Conservation (phyloP, 1,284 basidiomycete genomes). For the Volvariella surrecta region DNA sequence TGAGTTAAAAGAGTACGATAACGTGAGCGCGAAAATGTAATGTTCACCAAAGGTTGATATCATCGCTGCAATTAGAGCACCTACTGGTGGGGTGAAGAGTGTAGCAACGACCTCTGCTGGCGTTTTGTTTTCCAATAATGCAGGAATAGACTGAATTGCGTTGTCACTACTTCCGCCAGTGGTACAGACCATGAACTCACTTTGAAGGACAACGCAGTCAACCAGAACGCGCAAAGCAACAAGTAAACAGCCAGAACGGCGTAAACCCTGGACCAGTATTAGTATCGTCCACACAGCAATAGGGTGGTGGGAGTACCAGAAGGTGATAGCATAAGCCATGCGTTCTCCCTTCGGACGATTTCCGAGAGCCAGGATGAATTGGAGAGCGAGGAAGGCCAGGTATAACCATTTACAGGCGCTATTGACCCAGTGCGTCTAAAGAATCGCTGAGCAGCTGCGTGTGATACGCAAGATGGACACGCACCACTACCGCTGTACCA, state of each 20-base stretch:
- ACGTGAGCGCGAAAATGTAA: constrained; percentile 2
- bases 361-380: constrained; percentile 92
- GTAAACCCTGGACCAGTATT: constrained; percentile 50
- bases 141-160: constrained; percentile 44
- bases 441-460: constrained; percentile 8
- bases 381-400: constrained; percentile 72
- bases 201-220: constrained; percentile 72
- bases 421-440: constrained; percentile 89
- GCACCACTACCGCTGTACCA: constrained; percentile 54
- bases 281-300: constrained; percentile 1
- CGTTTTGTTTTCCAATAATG: constrained; percentile 39
- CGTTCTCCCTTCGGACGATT: constrained; percentile 96
- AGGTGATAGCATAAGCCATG: constrained; percentile 71
- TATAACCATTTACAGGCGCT: constrained; percentile 82
- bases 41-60: constrained; percentile 74
- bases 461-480: constrained; percentile 19
- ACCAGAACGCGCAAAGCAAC: constrained; percentile 76
- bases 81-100: constrained; percentile 72
- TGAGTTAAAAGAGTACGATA: not conserved
- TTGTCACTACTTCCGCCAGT: constrained; percentile 4
- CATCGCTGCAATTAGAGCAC: constrained; percentile 81
- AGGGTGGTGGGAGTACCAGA: constrained; percentile 44
- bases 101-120: constrained; percentile 34
- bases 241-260: constrained; percentile 76
- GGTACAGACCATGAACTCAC: constrained; percentile 28